Conservation (phyloP, 2,329 filamentous ascomycete species). For the Juglanconis juglandina region DNA sequence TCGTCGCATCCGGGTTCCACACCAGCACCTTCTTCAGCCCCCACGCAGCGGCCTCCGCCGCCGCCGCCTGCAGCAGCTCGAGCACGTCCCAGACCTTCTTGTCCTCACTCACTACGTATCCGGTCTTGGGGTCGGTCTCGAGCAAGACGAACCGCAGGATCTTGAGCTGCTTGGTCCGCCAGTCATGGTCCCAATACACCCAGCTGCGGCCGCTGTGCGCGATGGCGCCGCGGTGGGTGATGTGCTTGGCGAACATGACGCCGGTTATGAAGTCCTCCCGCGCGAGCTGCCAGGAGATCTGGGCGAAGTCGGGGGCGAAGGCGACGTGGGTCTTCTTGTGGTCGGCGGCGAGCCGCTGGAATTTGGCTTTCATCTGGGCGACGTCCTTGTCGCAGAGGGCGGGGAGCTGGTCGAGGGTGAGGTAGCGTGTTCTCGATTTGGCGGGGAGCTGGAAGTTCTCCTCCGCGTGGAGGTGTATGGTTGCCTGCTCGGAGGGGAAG, state of each 20-base stretch:
- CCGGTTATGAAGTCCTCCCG: constrained; percentile 28
- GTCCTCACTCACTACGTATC: constrained; percentile 9
- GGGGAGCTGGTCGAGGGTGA: constrained; percentile 23
- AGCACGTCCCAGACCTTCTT: constrained; percentile 25
- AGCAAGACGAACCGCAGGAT: constrained; percentile 26
- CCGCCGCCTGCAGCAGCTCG: constrained; percentile 31
- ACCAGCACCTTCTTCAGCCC: constrained; percentile 32
- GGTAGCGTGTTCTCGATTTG: constrained; percentile 22
- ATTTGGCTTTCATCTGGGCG: constrained; percentile 24
- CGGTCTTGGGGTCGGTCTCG: constrained; percentile 13
- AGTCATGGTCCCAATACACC: constrained; percentile 36
- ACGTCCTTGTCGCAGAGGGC: constrained; percentile 27
- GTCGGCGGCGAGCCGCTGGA: constrained; percentile 22
- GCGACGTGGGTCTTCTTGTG: constrained; percentile 29
- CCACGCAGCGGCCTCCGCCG: constrained; percentile 30
- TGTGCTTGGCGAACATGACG: constrained; percentile 20
- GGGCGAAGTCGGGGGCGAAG: constrained; percentile 28
- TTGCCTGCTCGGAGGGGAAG: constrained; percentile 30
- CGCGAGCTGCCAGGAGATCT: constrained; percentile 32
- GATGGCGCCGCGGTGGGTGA: constrained; percentile 23
- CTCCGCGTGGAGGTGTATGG: constrained; percentile 26
- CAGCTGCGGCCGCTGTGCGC: constrained; percentile 26
- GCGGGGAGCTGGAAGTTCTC: constrained; percentile 20
- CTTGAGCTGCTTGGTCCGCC: constrained; percentile 28
- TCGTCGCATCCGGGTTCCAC: constrained; percentile 34